Evolutionary conservation across 1,139 yeast genomes (phyloP), one percentile per base, ranked within the genome.

Genomic region (Eremothecium sinecaudum): DNA sequence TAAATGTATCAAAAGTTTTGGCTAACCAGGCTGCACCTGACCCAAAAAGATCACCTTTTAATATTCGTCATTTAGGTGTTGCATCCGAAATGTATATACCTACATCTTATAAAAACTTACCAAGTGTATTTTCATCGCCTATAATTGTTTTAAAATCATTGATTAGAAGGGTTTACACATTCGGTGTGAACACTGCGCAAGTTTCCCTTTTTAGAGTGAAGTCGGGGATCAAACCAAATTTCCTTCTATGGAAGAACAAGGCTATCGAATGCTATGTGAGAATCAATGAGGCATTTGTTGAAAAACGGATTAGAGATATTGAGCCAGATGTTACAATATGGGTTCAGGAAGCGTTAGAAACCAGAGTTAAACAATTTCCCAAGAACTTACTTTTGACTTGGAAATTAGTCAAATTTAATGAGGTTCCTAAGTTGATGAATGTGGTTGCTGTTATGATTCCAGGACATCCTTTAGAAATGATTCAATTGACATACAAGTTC

Each of bases 401-500:
- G 96, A 79, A 81, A 48, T 65, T 86, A 35, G 61, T 76, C 25
- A 73, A 77, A 43, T 75, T 84, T 50, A 79, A 74, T 45, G 62
- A 67, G 19, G 70, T 74, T 35, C 96, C 96, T 23, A 80, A 78
- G 56, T 65, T 84, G 25, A 67, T 80, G 34, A 67, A 77, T 3
- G 72, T 84, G 49, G 92, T 52, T 73, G 86, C 74, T 49, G 69
- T 57, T 69, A 75, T 66, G 78, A 72, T 61, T 47, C 81, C 69
- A 4, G 71, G 71, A 16, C 57, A 59, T 38, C 75, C 83, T 10
- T 64, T 81, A 25, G 73, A 75, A 35, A 74, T 67, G 47, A 69
- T 81, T 24, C 94, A 84, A 62, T 66, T 82, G 28, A 75, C 80
- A n/a, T 79, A 86, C 61, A 73, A 74, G 46, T 77, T 83, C 42